Evolutionary conservation across 345 rosid species (phyloP), one percentile per base, ranked within the genome.

Genomic region (Corymbia maculata): DNA sequence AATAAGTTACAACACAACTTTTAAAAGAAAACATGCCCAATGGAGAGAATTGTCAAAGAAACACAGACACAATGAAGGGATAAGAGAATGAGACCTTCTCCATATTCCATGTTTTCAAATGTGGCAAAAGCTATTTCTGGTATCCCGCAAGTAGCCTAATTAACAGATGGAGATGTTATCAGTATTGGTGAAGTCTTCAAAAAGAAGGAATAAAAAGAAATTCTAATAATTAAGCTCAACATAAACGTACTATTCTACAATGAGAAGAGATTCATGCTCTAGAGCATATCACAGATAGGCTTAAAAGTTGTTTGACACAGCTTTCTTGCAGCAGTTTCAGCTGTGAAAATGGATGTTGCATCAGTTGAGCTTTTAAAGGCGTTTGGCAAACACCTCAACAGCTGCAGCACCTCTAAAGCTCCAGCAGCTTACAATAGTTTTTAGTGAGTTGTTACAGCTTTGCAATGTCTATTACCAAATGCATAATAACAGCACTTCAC

Each of bases 81-180:
- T 28, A 88, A 88, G 89, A 84, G 32, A 86, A 30, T 86, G 88
- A 55, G 90, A 97, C 99, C 99, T 97, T 96, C 99, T 91, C 98
- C 98, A 51, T 95, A 97, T 94, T 96, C 99, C 99, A 97, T 97
- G 92, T 96, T 97, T 94, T 97, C 99, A 89, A 95, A 97, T 61
- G 99, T 97, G 47, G 99, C 52, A 93, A 94, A 93, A 92, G 98
- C 96, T 90, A 97, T 93, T 92, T 97, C 99, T 12, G 99, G 99
- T 91, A 96, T 94, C 90, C 99, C 98, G 59, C 98, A 96, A 87
- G 98, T 94, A 89, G 99, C 99, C 99, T 96, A 92, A 44, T 89
- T 64, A 82, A 87, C 88, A 88, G 82, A 90, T 87, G 82, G 87
- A 88, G 82, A 93, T 19, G 36, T 85, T 61, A 87, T 86, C 87